Base-by-base conservation (phyloP, 768 basidiomycete species). In the Crucibulum laeve region DNA sequence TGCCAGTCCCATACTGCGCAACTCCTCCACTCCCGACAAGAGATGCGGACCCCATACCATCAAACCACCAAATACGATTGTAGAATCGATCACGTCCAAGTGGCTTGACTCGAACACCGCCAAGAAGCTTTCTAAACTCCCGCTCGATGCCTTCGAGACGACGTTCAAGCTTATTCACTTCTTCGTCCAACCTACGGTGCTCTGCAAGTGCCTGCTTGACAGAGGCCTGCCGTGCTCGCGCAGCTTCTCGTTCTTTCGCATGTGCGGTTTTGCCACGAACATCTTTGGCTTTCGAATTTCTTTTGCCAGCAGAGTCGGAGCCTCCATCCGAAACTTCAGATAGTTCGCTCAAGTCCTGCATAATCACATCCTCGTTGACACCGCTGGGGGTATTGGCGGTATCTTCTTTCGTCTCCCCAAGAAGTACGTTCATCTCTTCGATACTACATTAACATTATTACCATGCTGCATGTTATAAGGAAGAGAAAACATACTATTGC, bases 1-100 rank as follows among this genome's bases (percentile, higher is more conserved):
- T 71, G 4, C 93, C 96, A 15, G 92, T 84, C 7, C 92, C 91
- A 56, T 91, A 95, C 60, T 85, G 77, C 22, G 85, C 77, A 22
- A 82, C 77, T 3, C 87, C 88, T 13, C 88, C 88, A 50, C 80
- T 82, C 30, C 83, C 85, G 45, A 91, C 70, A 41, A 95, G 65
- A 35, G 85, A 82, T 37, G 83, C 84, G 4, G 84, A 82, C 5
- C 95, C 95, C 74, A 93, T 79, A 7, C 95, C 95, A 63, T 99
- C 95, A 59, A 97, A 91, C 95, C 95, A 99, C 95, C 95, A 99
- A 46, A 96, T 73, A 24, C 90, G 82, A 59, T 96, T 95, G 57
- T 89, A 87, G 64, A 97, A 99, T 42, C 96, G 77, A 59, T 99
- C 96, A 49, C 79, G 77, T 11, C 96, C 96, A 40, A 98, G 56